Evolutionary conservation across 106 monocot species (phyloP).

Genomic region (Dioscorea dumetorum): DNA sequence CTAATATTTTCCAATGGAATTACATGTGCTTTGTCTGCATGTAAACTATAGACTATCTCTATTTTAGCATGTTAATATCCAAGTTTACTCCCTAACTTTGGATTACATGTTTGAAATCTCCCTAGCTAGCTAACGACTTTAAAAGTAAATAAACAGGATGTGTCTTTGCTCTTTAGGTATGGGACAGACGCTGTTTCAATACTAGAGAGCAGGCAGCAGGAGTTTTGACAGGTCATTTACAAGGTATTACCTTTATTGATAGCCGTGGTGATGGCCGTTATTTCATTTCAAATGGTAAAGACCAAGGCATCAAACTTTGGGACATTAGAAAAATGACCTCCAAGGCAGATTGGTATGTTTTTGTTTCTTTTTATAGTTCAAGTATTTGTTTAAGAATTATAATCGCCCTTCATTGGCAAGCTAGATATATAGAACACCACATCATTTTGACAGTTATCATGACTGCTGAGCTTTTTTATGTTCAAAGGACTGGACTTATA

Average conservation of each 20-base stretch:
- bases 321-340: conserved; percentile 80
- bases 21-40: too few relatives aligned
- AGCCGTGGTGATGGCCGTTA: conserved; percentile 94
- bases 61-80: too few relatives aligned
- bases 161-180: conserved; percentile 44
- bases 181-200: conserved; percentile 79
- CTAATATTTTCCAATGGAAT: too few relatives aligned
- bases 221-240: conserved; percentile 67
- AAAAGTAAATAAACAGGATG: too few relatives aligned
- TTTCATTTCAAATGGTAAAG: conserved; percentile 97
- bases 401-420: background rate
- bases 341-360: conserved; percentile 36
- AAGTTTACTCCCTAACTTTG: too few relatives aligned
- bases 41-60: too few relatives aligned
- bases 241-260: conserved; percentile 91
- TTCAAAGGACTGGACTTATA: too few relatives aligned
- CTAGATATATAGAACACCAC: background rate
- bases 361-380: background rate
- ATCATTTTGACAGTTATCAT: background rate
- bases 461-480: background rate
- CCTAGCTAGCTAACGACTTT: too few relatives aligned
- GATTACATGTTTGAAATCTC: too few relatives aligned
- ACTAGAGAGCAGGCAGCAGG: conserved; percentile 57
- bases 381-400: background rate
- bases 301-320: conserved; percentile 86